phyloP scores from a whole-genome alignment of 1,284 basidiomycete genomes.

The Calocybe gambosa region DNA sequence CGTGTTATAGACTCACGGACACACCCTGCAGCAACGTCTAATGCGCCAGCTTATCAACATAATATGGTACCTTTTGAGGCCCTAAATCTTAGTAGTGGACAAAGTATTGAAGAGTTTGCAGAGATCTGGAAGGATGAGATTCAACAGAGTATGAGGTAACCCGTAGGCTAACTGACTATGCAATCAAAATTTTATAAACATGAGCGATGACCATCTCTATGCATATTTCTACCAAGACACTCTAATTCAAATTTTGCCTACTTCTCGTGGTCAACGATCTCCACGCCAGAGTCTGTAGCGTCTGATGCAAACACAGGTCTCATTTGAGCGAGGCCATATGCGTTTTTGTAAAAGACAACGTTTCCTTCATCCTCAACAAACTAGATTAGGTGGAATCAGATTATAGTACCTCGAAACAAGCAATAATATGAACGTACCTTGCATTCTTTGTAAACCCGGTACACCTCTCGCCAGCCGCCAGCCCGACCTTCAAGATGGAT shows the following conservation, averaged over 20 bases:
- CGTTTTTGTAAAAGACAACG: constrained; percentile 90
- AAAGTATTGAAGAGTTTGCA: constrained; percentile 68
- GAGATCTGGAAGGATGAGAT: constrained; percentile 60
- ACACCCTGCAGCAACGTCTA: constrained; percentile 61
- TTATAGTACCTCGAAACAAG: neutral
- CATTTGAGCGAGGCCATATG: constrained; percentile 67
- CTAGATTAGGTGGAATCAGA: constrained; percentile 31
- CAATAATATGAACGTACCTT: constrained; percentile 37
- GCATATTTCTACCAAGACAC: neutral
- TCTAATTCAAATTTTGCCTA: constrained; percentile 1
- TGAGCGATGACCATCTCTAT: no score
- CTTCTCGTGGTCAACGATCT: constrained; percentile 47
- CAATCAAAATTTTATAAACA: no score
- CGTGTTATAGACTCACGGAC: constrained; percentile 67
- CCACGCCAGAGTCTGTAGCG: constrained; percentile 80
- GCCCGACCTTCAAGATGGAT: constrained; percentile 57
- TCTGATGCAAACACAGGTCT: constrained; percentile 56
- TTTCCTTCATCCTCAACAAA: constrained; percentile 93
- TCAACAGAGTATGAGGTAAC: constrained; percentile 35
- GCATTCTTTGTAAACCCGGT: constrained; percentile 72
- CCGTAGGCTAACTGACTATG: no score
- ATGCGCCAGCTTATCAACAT: constrained; percentile 72
- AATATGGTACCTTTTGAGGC: constrained; percentile 94
- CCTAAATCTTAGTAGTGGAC: constrained; percentile 70
- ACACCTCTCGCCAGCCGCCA: constrained; percentile 76